Conservation (phyloP, 805 yeast genomes). For the Cyberlindnera maclurae region DNA sequence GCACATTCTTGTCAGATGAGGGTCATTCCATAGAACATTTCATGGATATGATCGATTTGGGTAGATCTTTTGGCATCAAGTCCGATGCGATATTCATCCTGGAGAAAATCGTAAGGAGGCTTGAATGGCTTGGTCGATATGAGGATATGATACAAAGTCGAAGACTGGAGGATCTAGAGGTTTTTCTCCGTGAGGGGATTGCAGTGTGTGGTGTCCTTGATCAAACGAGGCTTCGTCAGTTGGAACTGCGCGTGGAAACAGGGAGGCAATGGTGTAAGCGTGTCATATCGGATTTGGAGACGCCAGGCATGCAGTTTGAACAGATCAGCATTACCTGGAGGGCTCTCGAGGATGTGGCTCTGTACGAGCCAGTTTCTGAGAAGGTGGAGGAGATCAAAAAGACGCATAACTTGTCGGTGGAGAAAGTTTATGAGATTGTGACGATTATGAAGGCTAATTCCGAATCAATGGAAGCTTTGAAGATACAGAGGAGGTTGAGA, state of each 20-base stretch:
- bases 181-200: slow-evolving; percentile 22
- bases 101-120: slow-evolving; percentile 30
- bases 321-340: background rate
- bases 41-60: slow-evolving; percentile 46
- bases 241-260: slow-evolving; percentile 2
- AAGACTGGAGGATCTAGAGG: slow-evolving; percentile 17
- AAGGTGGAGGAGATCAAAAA: slow-evolving; percentile 9
- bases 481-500: background rate
- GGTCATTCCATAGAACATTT: slow-evolving; percentile 36
- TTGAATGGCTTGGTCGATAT: slow-evolving; percentile 32
- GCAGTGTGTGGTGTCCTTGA: slow-evolving; percentile 21
- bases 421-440: slow-evolving; percentile 13
- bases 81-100: slow-evolving; percentile 40
- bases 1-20: slow-evolving; percentile 28
- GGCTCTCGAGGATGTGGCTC: slow-evolving; percentile 1
- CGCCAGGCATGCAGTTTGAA: background rate
- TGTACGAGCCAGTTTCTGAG: slow-evolving; percentile 5
- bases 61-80: slow-evolving; percentile 51
- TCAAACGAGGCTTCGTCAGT: slow-evolving; percentile 3
- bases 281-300: background rate
- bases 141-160: slow-evolving; percentile 15
- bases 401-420: slow-evolving; percentile 10
- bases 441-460: background rate
- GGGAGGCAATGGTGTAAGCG: background rate
- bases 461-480: background rate